Percentiles rank a stretch among this genome's conserved stretches.
These are phyloP conservation scores for Pythium sukuiense DNA, from an alignment of 352 stramenopile genomes.

Conservation along the genomic window DNA sequence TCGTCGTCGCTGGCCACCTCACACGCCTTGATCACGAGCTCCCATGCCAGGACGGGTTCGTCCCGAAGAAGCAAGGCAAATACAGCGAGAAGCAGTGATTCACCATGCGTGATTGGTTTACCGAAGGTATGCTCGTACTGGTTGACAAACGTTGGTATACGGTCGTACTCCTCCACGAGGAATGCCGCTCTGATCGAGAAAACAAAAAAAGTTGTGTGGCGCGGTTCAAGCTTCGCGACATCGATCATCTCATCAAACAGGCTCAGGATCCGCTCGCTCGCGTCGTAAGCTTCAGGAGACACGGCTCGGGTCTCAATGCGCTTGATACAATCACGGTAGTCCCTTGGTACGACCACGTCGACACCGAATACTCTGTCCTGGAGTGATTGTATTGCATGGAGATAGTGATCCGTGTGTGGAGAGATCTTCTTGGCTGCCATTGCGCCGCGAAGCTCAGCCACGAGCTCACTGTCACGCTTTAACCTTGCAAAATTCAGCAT, in stretches of 20 bases:
- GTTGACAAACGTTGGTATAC: neutral
- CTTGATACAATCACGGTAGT: neutral
- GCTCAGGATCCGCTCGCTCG: neutral
- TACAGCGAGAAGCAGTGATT: neutral
- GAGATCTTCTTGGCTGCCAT: neutral
- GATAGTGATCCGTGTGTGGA: neutral
- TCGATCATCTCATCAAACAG: neutral
- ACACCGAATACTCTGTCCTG: neutral
- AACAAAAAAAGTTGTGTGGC: neutral
- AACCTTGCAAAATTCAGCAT: neutral
- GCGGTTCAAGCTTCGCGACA: neutral
- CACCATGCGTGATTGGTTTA: neutral
- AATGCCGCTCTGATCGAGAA: neutral
- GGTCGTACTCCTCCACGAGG: neutral
- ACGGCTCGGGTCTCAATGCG: neutral
- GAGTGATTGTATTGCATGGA: neutral
- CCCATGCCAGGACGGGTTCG: neutral
- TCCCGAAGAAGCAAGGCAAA: neutral
- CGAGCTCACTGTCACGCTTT: neutral
- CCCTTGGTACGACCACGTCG: too few species aligned
- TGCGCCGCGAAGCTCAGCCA: neutral
- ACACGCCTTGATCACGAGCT: neutral
- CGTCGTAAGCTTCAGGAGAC: neutral
- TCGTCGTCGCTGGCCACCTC: neutral
- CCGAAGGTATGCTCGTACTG: neutral